Evolutionary conservation across 2,329 filamentous ascomycete species (phyloP).

Genomic region (Colletotrichum magnum): DNA sequence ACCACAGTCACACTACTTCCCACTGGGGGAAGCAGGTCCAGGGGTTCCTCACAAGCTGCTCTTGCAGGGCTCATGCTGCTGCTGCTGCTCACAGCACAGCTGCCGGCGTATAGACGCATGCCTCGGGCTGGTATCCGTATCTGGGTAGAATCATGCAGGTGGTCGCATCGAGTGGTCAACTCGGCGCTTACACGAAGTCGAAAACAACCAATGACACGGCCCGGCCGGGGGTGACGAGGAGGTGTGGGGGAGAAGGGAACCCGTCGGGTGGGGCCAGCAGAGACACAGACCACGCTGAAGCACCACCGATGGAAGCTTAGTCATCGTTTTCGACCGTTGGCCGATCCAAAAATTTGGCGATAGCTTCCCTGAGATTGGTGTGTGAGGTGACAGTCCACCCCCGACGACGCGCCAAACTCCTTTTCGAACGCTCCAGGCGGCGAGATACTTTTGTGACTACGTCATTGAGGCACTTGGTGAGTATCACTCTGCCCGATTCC

Average conservation of each 20-base stretch:
- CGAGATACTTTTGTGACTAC: background rate
- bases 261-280: background rate
- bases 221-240: slow-evolving; percentile 13
- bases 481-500: background rate
- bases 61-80: slow-evolving; percentile 7
- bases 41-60: background rate
- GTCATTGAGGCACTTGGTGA: background rate
- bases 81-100: background rate
- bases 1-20: too few relatives aligned
- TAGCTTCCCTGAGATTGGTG: slow-evolving; percentile 33
- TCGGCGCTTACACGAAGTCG: slow-evolving; percentile 41
- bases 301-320: slow-evolving; percentile 7
- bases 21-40: slow-evolving; percentile 1
- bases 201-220: slow-evolving; percentile 34
- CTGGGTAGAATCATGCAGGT: slow-evolving; percentile 29
- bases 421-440: background rate
- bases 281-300: background rate
- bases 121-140: slow-evolving; percentile 19
- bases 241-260: background rate
- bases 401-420: slow-evolving; percentile 18
- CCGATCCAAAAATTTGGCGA: slow-evolving; percentile 39
- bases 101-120: slow-evolving; percentile 39
- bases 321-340: slow-evolving; percentile 29
- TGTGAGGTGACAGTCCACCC: slow-evolving; percentile 21
- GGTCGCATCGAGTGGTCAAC: slow-evolving; percentile 40